phyloP scores from a whole-genome alignment of 148 eudicot species.

The Chenopodium berlandieri region DNA sequence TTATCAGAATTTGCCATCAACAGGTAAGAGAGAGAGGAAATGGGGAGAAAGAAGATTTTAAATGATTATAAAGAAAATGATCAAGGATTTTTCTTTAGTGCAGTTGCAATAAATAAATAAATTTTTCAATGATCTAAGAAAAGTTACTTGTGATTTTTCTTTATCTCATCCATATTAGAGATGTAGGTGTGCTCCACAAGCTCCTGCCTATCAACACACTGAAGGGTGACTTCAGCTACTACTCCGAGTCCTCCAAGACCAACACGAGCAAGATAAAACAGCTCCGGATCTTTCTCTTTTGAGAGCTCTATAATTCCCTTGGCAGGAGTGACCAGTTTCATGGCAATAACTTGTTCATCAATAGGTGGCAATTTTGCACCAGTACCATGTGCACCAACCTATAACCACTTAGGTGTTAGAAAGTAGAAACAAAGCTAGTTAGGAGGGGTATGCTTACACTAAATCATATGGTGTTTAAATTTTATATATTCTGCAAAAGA shows the following conservation, averaged over 20 bases:
- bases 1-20: not conserved
- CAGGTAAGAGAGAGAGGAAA: not conserved
- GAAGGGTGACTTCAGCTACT: slow-evolving; percentile 95
- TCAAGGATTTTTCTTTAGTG: not conserved
- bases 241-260: slow-evolving; percentile 98
- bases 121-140: slow-evolving; percentile 4
- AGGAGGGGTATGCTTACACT: not conserved
- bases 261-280: slow-evolving; percentile 93
- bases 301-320: slow-evolving; percentile 92
- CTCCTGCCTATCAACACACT: slow-evolving; percentile 94
- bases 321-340: slow-evolving; percentile 91
- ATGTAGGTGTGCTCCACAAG: slow-evolving; percentile 94
- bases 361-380: slow-evolving; percentile 96
- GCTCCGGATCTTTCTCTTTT: slow-evolving; percentile 86
- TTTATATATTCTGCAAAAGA: not conserved
- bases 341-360: slow-evolving; percentile 92
- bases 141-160: slow-evolving; percentile 94
- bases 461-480: not conserved
- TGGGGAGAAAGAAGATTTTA: too few species aligned
- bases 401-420: slow-evolving; percentile 23
- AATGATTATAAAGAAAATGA: not conserved
- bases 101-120: too few species aligned
- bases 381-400: slow-evolving; percentile 99
- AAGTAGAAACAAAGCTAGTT: slow-evolving; percentile 21
- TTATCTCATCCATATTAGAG: slow-evolving; percentile 70